phyloP scores from a whole-genome alignment of 2,329 filamentous ascomycete species.

The Xylariaceae sp. region DNA sequence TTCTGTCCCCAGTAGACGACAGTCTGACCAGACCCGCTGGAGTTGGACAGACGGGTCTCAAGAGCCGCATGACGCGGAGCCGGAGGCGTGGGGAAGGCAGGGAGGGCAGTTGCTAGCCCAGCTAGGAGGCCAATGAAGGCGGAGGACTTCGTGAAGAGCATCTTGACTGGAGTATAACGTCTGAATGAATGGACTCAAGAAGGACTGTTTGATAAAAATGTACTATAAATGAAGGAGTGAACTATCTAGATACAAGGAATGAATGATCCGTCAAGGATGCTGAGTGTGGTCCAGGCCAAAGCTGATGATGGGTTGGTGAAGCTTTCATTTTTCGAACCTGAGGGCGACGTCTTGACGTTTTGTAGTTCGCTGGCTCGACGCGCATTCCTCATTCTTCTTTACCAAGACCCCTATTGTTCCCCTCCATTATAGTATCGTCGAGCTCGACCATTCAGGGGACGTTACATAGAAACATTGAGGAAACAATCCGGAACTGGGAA shows the following conservation, averaged over 20 bases:
- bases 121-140: constrained; percentile 18
- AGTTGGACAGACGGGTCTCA: constrained; percentile 12
- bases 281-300: constrained; percentile 11
- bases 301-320: constrained; percentile 13
- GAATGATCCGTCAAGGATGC: constrained; percentile 21
- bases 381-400: too few relatives aligned
- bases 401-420: background rate
- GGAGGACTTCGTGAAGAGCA: constrained; percentile 19
- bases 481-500: constrained; percentile 12
- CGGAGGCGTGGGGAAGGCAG: too few relatives aligned
- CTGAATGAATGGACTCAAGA: too few relatives aligned
- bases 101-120: constrained; percentile 19
- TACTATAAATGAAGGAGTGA: constrained; percentile 13
- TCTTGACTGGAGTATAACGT: too few relatives aligned
- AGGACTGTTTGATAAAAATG: constrained; percentile 14
- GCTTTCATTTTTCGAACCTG: too few relatives aligned
- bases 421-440: background rate
- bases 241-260: constrained; percentile 19
- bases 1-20: constrained; percentile 33
- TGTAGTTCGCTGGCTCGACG: constrained; percentile 16
- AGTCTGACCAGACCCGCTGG: constrained; percentile 26
- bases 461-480: constrained; percentile 22
- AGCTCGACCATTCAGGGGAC: constrained; percentile 22
- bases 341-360: too few relatives aligned
- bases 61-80: too few relatives aligned